These are phyloP conservation scores for Orbilia quercus DNA, from an alignment of 2,329 filamentous ascomycete species.

Conservation along the genomic window DNA sequence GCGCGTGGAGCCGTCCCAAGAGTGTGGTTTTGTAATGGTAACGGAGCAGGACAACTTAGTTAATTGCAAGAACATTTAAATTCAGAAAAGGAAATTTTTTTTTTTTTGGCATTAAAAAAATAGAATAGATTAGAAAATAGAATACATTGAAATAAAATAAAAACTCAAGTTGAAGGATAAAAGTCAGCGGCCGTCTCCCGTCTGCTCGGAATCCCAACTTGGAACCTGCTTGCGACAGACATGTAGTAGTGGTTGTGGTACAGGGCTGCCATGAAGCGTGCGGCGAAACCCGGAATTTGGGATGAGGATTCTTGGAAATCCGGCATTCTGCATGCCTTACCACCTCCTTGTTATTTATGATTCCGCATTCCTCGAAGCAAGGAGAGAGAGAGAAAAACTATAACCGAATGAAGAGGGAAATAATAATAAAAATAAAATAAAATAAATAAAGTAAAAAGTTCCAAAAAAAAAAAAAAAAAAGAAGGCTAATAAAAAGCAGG, in stretches of 20 bases:
- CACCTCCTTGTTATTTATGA: slow-evolving; percentile 35
- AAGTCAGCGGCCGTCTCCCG: slow-evolving; percentile 25
- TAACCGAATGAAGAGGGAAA: background rate
- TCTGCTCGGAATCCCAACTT: slow-evolving; percentile 5
- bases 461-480: background rate
- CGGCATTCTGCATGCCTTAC: slow-evolving; percentile 25
- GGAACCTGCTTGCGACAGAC: slow-evolving; percentile 17
- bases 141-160: too few relatives aligned
- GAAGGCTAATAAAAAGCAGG: background rate
- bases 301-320: slow-evolving; percentile 12
- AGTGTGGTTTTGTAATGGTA: background rate
- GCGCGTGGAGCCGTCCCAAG: too few relatives aligned
- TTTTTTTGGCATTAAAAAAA: too few relatives aligned
- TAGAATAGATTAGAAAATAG: too few relatives aligned
- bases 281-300: slow-evolving; percentile 18
- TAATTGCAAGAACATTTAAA: too few relatives aligned
- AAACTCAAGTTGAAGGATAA: background rate
- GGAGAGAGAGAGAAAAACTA: background rate
- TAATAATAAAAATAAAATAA: background rate
- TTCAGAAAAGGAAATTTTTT: background rate
- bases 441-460: background rate
- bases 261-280: slow-evolving; percentile 5
- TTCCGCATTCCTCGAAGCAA: slow-evolving; percentile 12
- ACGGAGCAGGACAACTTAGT: too few relatives aligned
- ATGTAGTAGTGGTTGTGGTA: slow-evolving; percentile 30